Conservation (phyloP, 768 basidiomycete genomes). For the Lentinula sp. region DNA sequence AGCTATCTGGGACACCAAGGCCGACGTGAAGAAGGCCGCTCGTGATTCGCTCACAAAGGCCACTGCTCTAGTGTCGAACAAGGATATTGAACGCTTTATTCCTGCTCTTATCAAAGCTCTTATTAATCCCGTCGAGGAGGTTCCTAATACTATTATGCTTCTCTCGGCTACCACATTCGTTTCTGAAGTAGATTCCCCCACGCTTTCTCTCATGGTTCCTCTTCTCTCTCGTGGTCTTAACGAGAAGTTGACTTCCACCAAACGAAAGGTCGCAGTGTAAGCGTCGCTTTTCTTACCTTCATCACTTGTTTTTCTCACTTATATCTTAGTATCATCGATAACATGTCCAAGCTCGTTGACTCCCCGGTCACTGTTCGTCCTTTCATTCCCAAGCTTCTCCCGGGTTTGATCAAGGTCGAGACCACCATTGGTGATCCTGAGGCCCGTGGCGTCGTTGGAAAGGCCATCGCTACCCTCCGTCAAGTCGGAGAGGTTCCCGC, state of each 20-base stretch:
- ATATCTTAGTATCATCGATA: conserved; percentile 76
- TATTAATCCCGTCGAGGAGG: conserved; percentile 99
- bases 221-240: conserved; percentile 88
- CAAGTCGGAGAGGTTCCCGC: conserved; percentile 89
- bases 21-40: conserved; percentile 98
- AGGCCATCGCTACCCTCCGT: conserved; percentile 93
- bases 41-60: conserved; percentile 92
- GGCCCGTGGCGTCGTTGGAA: conserved; percentile 86
- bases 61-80: conserved; percentile 93
- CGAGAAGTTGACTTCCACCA: conserved; percentile 93
- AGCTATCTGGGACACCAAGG: conserved; percentile 98
- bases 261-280: conserved; percentile 96
- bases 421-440: conserved; percentile 95
- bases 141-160: conserved; percentile 88
- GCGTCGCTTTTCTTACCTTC: not conserved
- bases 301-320: not conserved
- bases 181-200: conserved; percentile 97
- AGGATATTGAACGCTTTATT: conserved; percentile 96
- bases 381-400: conserved; percentile 93
- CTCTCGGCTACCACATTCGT: conserved; percentile 99
- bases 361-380: conserved; percentile 92
- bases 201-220: conserved; percentile 97
- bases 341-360: conserved; percentile 98
- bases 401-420: conserved; percentile 94
- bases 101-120: conserved; percentile 96